These are phyloP conservation scores for Serpula lacrymans DNA, from an alignment of 768 basidiomycete genomes.

Conservation along the genomic window DNA sequence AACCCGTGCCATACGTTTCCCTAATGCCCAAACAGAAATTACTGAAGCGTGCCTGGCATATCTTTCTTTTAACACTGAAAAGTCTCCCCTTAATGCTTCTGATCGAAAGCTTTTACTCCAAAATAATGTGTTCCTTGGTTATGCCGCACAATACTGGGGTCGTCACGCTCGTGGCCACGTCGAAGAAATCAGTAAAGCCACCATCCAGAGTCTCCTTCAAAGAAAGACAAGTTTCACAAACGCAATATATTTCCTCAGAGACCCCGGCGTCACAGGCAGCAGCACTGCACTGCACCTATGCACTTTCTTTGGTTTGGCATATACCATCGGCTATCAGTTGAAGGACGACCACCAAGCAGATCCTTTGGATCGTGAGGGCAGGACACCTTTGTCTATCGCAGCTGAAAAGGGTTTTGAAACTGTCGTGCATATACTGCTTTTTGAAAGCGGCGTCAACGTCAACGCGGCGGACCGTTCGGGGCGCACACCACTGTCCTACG, in stretches of 20 bases:
- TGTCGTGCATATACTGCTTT: conserved; percentile 4
- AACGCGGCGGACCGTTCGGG: conserved; percentile 3
- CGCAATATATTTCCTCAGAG: too few relatives aligned
- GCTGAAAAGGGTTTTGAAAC: conserved; percentile 7
- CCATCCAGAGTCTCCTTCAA: neutral
- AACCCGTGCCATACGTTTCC: too few relatives aligned
- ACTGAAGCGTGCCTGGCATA: too few relatives aligned
- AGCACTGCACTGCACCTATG: conserved; percentile 4
- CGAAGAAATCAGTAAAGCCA: conserved; percentile 1
- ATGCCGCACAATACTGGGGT: conserved; percentile 7
- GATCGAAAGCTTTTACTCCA: too few relatives aligned
- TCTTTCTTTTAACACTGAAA: too few relatives aligned
- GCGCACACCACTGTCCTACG: conserved; percentile 5
- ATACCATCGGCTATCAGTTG: conserved; percentile 4
- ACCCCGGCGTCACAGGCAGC: too few relatives aligned
- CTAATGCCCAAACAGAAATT: too few relatives aligned
- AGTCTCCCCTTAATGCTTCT: too few relatives aligned
- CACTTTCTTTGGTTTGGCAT: conserved; percentile 3
- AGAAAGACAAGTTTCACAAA: too few relatives aligned
- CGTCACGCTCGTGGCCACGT: conserved; percentile 6
- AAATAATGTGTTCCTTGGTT: too few relatives aligned
- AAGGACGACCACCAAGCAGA: conserved; percentile 2
- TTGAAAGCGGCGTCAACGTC: conserved; percentile 4
- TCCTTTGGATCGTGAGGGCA: conserved; percentile 1
- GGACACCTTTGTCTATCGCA: conserved; percentile 6